phyloP scores from a whole-genome alignment of 1,284 basidiomycete genomes.

The Acaromyces ingoldii region DNA sequence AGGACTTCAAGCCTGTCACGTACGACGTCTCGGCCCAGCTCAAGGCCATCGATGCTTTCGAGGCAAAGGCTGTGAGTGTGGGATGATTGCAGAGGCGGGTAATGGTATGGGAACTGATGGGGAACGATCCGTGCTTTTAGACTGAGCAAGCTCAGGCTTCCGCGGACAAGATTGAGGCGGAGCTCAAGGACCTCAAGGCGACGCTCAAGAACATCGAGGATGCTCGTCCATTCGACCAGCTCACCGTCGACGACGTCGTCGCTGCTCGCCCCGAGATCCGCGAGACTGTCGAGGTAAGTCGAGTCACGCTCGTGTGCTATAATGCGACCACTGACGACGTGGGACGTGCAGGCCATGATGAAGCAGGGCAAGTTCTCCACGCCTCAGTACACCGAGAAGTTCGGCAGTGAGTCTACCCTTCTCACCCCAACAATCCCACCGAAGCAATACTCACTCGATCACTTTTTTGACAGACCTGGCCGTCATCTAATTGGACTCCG shows the following conservation, averaged over 20 bases:
- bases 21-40: slow-evolving; percentile 88
- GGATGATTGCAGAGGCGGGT: slow-evolving; percentile 2
- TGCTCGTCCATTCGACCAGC: slow-evolving; percentile 93
- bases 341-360: too few species aligned
- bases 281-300: slow-evolving; percentile 87
- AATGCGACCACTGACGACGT: too few species aligned
- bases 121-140: too few species aligned
- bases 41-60: slow-evolving; percentile 95
- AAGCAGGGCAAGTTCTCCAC: slow-evolving; percentile 99
- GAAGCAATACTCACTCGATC: neutral
- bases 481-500: slow-evolving; percentile 39
- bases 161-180: slow-evolving; percentile 81
- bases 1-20: slow-evolving; percentile 89
- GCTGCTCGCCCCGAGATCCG: slow-evolving; percentile 87
- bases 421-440: neutral
- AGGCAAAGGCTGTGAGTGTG: slow-evolving; percentile 82
- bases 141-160: slow-evolving; percentile 87
- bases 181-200: slow-evolving; percentile 84
- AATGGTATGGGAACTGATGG: too few species aligned
- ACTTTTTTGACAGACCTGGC: slow-evolving; percentile 26
- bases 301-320: too few species aligned
- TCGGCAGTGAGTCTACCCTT: slow-evolving; percentile 24
- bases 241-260: slow-evolving; percentile 87
- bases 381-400: slow-evolving; percentile 51
- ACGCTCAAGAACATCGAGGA: slow-evolving; percentile 97